Evolutionary conservation across 2,329 filamentous ascomycete species (phyloP).

Genomic region (Ceratocystis variospora): DNA sequence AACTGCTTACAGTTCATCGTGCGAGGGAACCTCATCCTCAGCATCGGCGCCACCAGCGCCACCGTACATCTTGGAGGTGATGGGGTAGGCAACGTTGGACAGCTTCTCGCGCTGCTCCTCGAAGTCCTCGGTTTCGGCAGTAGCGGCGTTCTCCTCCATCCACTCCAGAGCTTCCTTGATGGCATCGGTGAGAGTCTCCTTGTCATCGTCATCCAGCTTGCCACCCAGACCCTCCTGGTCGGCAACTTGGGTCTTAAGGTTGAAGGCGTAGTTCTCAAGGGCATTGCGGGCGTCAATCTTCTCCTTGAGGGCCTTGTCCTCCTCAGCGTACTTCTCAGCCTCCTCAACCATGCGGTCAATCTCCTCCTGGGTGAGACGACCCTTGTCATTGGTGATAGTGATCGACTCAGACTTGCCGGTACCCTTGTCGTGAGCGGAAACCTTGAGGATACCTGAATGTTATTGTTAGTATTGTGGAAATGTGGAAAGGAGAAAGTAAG

Average conservation of each 20-base stretch:
- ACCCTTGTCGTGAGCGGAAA: slow-evolving; percentile 92
- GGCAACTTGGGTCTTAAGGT: slow-evolving; percentile 96
- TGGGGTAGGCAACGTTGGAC: slow-evolving; percentile 89
- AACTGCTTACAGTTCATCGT: slow-evolving; percentile 63
- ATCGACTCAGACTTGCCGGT: slow-evolving; percentile 95
- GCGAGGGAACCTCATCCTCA: slow-evolving; percentile 54
- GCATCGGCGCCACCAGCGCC: slow-evolving; percentile 48
- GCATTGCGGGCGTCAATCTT: slow-evolving; percentile 93
- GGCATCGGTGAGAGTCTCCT: slow-evolving; percentile 88
- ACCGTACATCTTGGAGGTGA: slow-evolving; percentile 93
- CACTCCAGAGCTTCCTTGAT: slow-evolving; percentile 95
- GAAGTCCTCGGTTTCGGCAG: slow-evolving; percentile 82
- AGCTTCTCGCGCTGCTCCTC: slow-evolving; percentile 99
- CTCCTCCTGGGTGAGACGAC: slow-evolving; percentile 86
- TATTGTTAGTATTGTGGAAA: background rate
- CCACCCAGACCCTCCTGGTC: slow-evolving; percentile 93
- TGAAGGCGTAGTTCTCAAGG: slow-evolving; percentile 98
- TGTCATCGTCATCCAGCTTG: slow-evolving; percentile 97
- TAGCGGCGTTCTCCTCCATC: slow-evolving; percentile 86
- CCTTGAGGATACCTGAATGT: slow-evolving; percentile 59
- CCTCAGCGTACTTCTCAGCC: slow-evolving; percentile 96
- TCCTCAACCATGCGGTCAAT: slow-evolving; percentile 99
- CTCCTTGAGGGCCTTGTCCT: slow-evolving; percentile 95
- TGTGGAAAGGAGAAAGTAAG: background rate
- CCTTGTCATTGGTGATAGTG: slow-evolving; percentile 99